Percentiles rank a stretch among this genome's conserved stretches.
phyloP scores from a whole-genome alignment of 805 yeast species.

The Cyberlindnera euphorbiae region DNA sequence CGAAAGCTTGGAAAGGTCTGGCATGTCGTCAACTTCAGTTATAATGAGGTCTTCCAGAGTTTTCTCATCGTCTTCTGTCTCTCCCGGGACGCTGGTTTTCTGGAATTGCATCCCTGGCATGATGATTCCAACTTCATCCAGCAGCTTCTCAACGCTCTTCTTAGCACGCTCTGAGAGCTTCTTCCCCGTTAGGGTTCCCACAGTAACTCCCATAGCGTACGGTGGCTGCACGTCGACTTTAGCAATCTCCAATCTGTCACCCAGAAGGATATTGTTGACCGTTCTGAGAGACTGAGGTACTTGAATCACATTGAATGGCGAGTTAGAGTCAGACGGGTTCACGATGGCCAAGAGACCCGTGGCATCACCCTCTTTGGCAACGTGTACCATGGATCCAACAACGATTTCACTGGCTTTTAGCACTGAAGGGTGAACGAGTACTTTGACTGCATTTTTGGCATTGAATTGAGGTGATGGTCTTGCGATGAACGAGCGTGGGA shows the following conservation, averaged over 20 bases:
- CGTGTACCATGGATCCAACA: constrained; percentile 40
- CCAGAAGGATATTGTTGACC: constrained; percentile 39
- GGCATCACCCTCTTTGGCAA: constrained; percentile 40
- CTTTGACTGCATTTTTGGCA: constrained; percentile 33
- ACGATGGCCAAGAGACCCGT: constrained; percentile 42
- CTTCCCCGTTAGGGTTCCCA: constrained; percentile 28
- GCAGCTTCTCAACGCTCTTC: constrained; percentile 35
- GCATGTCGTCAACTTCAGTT: constrained; percentile 29
- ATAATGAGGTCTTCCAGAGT: constrained; percentile 15
- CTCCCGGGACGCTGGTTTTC: constrained; percentile 20
- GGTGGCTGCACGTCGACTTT: constrained; percentile 47
- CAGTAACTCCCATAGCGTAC: constrained; percentile 33
- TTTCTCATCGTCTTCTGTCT: constrained; percentile 17
- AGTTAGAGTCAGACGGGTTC: constrained; percentile 31
- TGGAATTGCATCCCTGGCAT: constrained; percentile 48
- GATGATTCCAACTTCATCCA: constrained; percentile 54
- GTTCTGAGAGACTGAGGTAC: constrained; percentile 43
- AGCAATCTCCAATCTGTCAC: constrained; percentile 46
- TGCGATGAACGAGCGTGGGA: constrained; percentile 35
- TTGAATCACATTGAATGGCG: constrained; percentile 37
- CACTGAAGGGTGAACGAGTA: constrained; percentile 38
- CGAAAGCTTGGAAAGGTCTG: constrained; percentile 36
- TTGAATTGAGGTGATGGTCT: constrained; percentile 31
- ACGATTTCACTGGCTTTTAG: constrained; percentile 42
- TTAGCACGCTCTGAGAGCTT: constrained; percentile 22